Evolutionary conservation across 148 eudicot species (phyloP).

Genomic region (Vaccinium vitisidaea): DNA sequence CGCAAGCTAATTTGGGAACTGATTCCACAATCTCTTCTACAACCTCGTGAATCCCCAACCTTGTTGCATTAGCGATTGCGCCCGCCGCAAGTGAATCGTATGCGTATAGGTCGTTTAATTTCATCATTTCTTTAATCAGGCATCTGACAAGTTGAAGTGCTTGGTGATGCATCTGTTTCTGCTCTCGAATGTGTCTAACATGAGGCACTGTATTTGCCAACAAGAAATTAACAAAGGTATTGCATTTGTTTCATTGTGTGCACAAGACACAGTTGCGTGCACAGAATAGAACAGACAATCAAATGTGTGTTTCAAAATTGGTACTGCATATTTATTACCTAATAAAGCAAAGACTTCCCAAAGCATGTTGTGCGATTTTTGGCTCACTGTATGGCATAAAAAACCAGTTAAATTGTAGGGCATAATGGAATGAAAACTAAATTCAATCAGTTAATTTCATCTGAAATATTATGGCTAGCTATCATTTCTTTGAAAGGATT

Average conservation of each 20-base stretch:
- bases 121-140: slow-evolving; percentile 6
- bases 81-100: background rate
- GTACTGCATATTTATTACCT: background rate
- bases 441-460: too few species aligned
- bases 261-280: too few species aligned
- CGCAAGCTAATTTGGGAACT: slow-evolving; percentile 28
- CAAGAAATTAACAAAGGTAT: too few species aligned
- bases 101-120: background rate
- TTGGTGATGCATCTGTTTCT: slow-evolving; percentile 9
- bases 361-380: background rate
- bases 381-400: background rate
- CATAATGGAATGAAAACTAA: too few species aligned
- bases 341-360: background rate
- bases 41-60: slow-evolving; percentile 30
- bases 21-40: slow-evolving; percentile 14
- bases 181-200: background rate
- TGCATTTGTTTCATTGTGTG: too few species aligned
- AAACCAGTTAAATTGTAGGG: background rate
- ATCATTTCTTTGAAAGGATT: too few species aligned
- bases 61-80: slow-evolving; percentile 19
- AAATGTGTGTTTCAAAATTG: background rate
- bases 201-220: slow-evolving; percentile 4
- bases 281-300: too few species aligned
- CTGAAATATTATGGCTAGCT: too few species aligned
- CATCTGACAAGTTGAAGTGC: slow-evolving; percentile 21